Evolutionary conservation across 257 asterid genomes (phyloP), one percentile per base, ranked within the genome.

Genomic region (Rehmannia glutinosa): DNA sequence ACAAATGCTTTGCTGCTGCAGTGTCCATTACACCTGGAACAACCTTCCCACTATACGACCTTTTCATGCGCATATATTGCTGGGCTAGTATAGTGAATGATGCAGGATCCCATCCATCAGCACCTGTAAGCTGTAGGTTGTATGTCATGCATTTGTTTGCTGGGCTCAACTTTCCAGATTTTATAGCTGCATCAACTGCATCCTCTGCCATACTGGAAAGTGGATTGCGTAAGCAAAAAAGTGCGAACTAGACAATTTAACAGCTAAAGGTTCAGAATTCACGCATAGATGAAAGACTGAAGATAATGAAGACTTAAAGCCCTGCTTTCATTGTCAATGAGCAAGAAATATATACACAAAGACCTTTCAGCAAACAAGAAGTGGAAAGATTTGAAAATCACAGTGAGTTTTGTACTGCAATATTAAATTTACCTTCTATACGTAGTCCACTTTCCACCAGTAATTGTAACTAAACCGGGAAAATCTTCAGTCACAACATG

Each of bases 391-490:
- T 41, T 4, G 43, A 65, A 45, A 19, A 9, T 62, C 59, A 15
- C 15, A 10, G 35, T 15, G 15, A 64, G 10, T 33, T 45, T 45
- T 45, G 19, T 9, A 28, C 21, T 21, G 1, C 13, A 15, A 30
- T 45, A 69, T 69, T 47, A 24, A 43, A 33, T 39, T 47, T 85
- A 94, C 99, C 99, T 87, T 87, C 99, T 83, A 73, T 94, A 94
- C 2, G 99, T 94, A 47, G 97, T 94, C 99, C 99, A 94, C 82
- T 94, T 94, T 69, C 97, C 99, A 77, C 99, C 99, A 12, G 99
- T 88, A 54, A 91, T 87, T 47, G 99, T 91, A 8, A 94, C 96
- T 77, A 94, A 81, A 80, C 97, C 97, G 38, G 97, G 97, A 67
- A 77, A 73, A 70, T 91, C 97, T 84, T 91, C 99, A 74, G 79